Percentiles rank a stretch among this genome's conserved stretches.
Conservation (phyloP, 257 asterid genomes). For the Fraxinus cuspidata region DNA sequence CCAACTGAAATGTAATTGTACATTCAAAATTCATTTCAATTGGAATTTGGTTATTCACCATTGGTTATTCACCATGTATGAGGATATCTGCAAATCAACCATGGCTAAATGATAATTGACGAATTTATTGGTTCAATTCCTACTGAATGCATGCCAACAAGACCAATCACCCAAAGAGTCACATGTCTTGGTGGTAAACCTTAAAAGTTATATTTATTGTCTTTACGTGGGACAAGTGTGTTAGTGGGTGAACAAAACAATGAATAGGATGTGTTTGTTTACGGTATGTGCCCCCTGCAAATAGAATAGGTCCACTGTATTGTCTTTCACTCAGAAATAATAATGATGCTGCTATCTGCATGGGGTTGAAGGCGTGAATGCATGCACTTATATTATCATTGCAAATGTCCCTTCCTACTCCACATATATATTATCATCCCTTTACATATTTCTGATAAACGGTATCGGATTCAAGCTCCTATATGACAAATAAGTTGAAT, state of each 20-base stretch:
- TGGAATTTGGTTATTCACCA: too few relatives aligned
- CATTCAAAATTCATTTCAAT: too few relatives aligned
- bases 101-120: too few relatives aligned
- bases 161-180: background rate
- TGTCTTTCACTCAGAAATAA: conserved; percentile 19
- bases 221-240: too few relatives aligned
- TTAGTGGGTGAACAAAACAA: background rate
- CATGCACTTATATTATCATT: conserved; percentile 16
- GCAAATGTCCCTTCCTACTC: background rate
- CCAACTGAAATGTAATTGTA: too few relatives aligned
- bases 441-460: background rate
- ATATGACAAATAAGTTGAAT: background rate
- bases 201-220: too few relatives aligned
- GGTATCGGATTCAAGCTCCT: background rate
- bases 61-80: too few relatives aligned
- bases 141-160: too few relatives aligned
- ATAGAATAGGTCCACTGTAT: conserved; percentile 24
- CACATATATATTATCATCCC: background rate
- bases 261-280: background rate
- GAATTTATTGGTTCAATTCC: too few relatives aligned
- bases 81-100: too few relatives aligned
- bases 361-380: conserved; percentile 45
- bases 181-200: background rate
- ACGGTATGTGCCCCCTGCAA: background rate
- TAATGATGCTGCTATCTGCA: conserved; percentile 43